Evolutionary conservation across 2,329 filamentous ascomycete genomes (phyloP), one percentile per base, ranked within the genome.

Genomic region (Akanthomyces lecanii): DNA sequence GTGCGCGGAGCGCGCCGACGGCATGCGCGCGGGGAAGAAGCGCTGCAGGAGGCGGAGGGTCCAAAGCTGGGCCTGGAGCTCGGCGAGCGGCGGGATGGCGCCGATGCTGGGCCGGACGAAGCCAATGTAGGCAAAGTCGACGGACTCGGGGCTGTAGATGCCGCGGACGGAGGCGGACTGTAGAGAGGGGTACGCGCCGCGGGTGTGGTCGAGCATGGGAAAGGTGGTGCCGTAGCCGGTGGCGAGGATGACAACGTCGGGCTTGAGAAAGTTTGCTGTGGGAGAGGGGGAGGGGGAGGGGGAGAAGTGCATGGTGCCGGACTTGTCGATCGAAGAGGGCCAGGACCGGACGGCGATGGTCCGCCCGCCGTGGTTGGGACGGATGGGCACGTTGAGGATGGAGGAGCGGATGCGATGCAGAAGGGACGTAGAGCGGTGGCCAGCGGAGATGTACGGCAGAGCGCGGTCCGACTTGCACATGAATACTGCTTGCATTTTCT

Each of bases 101-200:
- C 77, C 77, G 42, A 80, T 73, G 12, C 75, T 71, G 4, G 79
- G 80, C 0, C 80, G 74, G 5, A 81, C 71, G 62, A 81, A 82
- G 10, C 80, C 80, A 55, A 82, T 78, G 65, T 78, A 82, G 3
- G 73, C 78, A 0, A 81, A 66, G 0, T 73, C 72, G 1, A 77
- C 70, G 40, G 79, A 74, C 4, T 70, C 70, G 3, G 68, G 61
- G 30, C 71, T 74, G 70, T 85, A 86, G 53, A 88, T 76, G 21
- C 80, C 76, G n/a, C 83, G 79, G 16, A 85, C 79, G 64, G 81
- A 78, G 23, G 78, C 72, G 53, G 84, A 78, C 54, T 78, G 71
- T 7, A 81, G 78, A 5, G 71, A 74, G 0, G 81, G 78, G 61
- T 79, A 80, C 1, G 28, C 28, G 42, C 28, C 40, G 42, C 14